A percentile compares a stretch with the other conserved stretches of the same genome.
Evolutionary conservation across 441 rosid species (phyloP).

Genomic region (Mallotus repandus): DNA sequence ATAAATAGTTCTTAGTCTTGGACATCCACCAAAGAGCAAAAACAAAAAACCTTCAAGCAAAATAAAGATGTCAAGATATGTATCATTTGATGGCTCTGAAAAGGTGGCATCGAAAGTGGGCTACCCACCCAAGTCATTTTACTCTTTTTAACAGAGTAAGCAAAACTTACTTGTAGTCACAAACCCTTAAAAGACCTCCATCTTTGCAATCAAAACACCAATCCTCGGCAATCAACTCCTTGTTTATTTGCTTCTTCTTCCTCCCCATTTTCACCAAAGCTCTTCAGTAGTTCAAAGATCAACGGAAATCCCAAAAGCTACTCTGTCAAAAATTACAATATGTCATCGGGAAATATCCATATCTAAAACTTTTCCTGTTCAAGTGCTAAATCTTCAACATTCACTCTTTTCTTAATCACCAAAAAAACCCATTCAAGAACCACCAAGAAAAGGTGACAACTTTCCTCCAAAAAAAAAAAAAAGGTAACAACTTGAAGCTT

Average conservation of each 20-base stretch:
- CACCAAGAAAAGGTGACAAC: too few species aligned
- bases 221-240: constrained; percentile 33
- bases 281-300: neutral
- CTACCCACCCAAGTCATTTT: neutral
- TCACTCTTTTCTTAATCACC: too few species aligned
- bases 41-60: neutral
- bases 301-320: neutral
- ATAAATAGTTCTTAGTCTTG: neutral
- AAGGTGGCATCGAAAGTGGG: too few species aligned
- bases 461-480: too few species aligned
- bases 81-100: neutral
- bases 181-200: constrained; percentile 42
- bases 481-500: neutral
- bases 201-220: constrained; percentile 55
- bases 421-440: too few species aligned
- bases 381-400: too few species aligned
- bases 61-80: neutral
- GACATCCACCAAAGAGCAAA: neutral
- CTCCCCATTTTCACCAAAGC: constrained; percentile 16
- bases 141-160: neutral
- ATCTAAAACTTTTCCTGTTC: too few species aligned
- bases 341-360: too few species aligned
- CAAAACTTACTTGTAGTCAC: constrained; percentile 41
- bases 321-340: neutral
- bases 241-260: constrained; percentile 16